Evolutionary conservation across 23 red algal species (phyloP).

Genomic region (Gracilaria caudata): DNA sequence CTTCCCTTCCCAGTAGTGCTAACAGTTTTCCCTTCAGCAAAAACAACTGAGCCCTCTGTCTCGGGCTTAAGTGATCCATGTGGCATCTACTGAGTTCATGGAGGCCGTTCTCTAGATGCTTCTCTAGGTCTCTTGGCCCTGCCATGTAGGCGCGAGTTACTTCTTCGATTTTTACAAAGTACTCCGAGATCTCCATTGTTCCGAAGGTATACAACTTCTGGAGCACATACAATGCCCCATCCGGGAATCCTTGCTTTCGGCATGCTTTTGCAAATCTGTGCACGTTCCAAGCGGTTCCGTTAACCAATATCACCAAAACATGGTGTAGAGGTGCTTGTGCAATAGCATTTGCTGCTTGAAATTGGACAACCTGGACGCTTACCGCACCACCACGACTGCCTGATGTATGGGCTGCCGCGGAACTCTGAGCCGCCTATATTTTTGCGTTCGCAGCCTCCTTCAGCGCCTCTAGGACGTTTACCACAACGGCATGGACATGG

Average conservation of each 20-base stretch:
- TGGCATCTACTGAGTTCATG: constrained; percentile 77
- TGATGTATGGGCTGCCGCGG: constrained; percentile 8
- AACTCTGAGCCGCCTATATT: constrained; percentile 54
- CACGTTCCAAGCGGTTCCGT: constrained; percentile 97
- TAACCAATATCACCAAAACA: constrained; percentile 88
- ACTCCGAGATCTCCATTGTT: constrained; percentile 92
- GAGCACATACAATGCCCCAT: constrained; percentile 79
- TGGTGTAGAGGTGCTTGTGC: constrained; percentile 54
- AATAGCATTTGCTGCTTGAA: constrained; percentile 69
- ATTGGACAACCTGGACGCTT: constrained; percentile 16
- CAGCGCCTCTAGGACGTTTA: constrained; percentile 86
- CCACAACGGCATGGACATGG: constrained; percentile 88
- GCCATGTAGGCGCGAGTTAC: constrained; percentile 78
- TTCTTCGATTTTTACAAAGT: constrained; percentile 98
- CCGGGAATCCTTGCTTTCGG: constrained; percentile 92
- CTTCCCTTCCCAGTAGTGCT: constrained; percentile 43
- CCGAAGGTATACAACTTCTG: constrained; percentile 89
- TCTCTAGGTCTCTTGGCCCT: constrained; percentile 47
- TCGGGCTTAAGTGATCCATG: constrained; percentile 81
- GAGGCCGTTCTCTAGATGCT: constrained; percentile 78
- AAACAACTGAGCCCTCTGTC: constrained; percentile 93
- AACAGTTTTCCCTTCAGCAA: constrained; percentile 82
- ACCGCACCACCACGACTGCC: not conserved
- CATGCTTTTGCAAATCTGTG: constrained; percentile 82
- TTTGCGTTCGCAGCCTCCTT: constrained; percentile 70